Base-by-base conservation (phyloP, 2,329 filamentous ascomycete species). In the Plenodomus biglobosus region DNA sequence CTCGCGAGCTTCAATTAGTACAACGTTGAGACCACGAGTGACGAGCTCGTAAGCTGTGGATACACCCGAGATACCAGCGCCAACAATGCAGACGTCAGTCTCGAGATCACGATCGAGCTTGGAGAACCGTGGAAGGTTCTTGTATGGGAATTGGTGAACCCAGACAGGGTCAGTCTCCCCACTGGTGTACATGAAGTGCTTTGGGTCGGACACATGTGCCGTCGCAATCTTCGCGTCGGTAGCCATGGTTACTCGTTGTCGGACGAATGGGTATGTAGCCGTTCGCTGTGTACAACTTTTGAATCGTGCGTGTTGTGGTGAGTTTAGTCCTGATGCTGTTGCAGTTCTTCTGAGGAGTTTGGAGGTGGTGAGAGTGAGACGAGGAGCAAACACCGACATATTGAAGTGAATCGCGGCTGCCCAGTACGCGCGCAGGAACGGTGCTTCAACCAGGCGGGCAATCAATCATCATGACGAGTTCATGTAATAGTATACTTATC, bases 1-100 rank as follows among this genome's bases (percentile, higher is more conserved):
- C n/a, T 81, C 74, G 4, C 80, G 76, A 7, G 79, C 79, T 53
- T 84, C 80, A 10, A 83, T 67, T 55, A 84, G 67, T 2, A 77
- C 71, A 0, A 83, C 79, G 2, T 76, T 66, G 30, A 75, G 61
- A 0, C 80, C 80, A 15, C 78, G 75, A 5, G 53, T 73, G 19
- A 83, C 75, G 0, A 83, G 75, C 52, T 83, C 79, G 48, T 81
- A 81, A 1, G 80, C 78, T 7, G 72, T 71, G 0, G 77, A 78
- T 37, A 82, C 73, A 11, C 79, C 80, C 0, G 78, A 67, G 40
- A 82, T 82, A 16, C 80, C 80, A 3, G 78, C 73, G 3, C 80
- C 80, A 40, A 83, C 69, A 44, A 83, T 69, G 58, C 74, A 77
- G 3, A 80, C 71, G 52, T 81, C 77, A 1, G 76, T 75, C 37